These are phyloP conservation scores for Pulveroboletus sp. DNA, from an alignment of 768 basidiomycete genomes.

Conservation along the genomic window DNA sequence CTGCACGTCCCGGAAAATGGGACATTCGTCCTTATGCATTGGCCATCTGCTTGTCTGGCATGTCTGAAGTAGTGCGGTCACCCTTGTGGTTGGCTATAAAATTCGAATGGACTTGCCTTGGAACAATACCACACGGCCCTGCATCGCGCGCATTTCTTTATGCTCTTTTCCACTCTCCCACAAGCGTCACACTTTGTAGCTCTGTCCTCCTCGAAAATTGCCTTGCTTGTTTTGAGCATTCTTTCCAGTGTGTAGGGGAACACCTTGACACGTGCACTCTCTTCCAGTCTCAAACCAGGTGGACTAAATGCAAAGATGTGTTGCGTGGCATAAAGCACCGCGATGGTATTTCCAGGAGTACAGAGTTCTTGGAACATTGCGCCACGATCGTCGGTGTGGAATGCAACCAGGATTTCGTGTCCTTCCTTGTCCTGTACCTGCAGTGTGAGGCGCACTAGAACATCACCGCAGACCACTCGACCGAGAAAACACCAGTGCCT, in stretches of 20 bases:
- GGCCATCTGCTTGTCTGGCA: slow-evolving; percentile 23
- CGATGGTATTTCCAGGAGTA: slow-evolving; percentile 26
- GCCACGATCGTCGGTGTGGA: slow-evolving; percentile 30
- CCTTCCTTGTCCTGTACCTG: slow-evolving; percentile 29
- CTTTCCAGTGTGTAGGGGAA: slow-evolving; percentile 24
- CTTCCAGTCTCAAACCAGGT: slow-evolving; percentile 26
- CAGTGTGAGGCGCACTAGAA: slow-evolving; percentile 25
- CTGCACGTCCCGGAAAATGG: slow-evolving; percentile 25
- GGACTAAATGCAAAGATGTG: slow-evolving; percentile 29
- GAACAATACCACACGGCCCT: slow-evolving; percentile 29
- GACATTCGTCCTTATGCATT: slow-evolving; percentile 22
- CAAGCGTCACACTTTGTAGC: slow-evolving; percentile 22
- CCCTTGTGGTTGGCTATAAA: neutral
- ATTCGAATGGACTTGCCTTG: slow-evolving; percentile 14
- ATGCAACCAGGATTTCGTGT: slow-evolving; percentile 22
- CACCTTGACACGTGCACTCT: slow-evolving; percentile 20
- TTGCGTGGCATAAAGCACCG: slow-evolving; percentile 29
- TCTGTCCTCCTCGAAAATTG: slow-evolving; percentile 17
- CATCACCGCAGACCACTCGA: slow-evolving; percentile 18
- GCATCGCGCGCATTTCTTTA: slow-evolving; percentile 27
- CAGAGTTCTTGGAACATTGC: slow-evolving; percentile 19
- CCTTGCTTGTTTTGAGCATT: slow-evolving; percentile 25
- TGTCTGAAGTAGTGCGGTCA: slow-evolving; percentile 10
- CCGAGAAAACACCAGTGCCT: slow-evolving; percentile 31
- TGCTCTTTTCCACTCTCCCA: slow-evolving; percentile 10